Evolutionary conservation across 176 grass and related monocot species (phyloP), one percentile per base, ranked within the genome.

Genomic region (Oryza meyeriana): DNA sequence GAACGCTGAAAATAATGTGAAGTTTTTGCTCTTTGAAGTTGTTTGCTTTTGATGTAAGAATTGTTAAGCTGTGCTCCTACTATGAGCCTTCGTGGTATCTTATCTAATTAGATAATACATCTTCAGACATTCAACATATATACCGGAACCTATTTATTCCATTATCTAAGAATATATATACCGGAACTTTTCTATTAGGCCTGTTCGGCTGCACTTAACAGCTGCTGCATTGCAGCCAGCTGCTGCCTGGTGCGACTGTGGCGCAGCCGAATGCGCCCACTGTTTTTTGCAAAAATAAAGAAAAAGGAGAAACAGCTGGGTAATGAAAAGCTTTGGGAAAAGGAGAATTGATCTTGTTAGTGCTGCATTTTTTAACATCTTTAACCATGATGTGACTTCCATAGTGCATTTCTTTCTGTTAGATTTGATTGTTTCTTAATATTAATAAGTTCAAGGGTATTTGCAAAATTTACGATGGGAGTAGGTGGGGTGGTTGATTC

Each of bases 381-480:
- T 74, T 42, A 74, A 69, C 28, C 69, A 20, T 48, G 48, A 64
- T 33, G 28, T 79, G 70, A 3, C 57, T 71, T 85, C 59, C 33
- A 8, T 0, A 26, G 28, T 32, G 4, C 22, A 74, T 33, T 33
- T 61, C 13, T 64, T 6, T 79, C 1, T 39, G 29, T 81, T 64
- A n/a, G n/a, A n/a, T n/a, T n/a, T n/a, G n/a, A n/a, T n/a, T n/a
- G n/a, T n/a, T n/a, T n/a, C n/a, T n/a, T n/a, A n/a, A n/a, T n/a
- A n/a, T n/a, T n/a, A n/a, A n/a, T n/a, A n/a, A n/a, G n/a, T n/a
- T n/a, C n/a, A n/a, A n/a, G n/a, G n/a, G n/a, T n/a, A n/a, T n/a
- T n/a, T n/a, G n/a, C n/a, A n/a, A n/a, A n/a, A n/a, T n/a, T n/a
- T n/a, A n/a, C n/a, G n/a, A n/a, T n/a, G n/a, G n/a, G n/a, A n/a